phyloP scores from a whole-genome alignment of 148 eudicot genomes.

The Pharnaceum exiguum region DNA sequence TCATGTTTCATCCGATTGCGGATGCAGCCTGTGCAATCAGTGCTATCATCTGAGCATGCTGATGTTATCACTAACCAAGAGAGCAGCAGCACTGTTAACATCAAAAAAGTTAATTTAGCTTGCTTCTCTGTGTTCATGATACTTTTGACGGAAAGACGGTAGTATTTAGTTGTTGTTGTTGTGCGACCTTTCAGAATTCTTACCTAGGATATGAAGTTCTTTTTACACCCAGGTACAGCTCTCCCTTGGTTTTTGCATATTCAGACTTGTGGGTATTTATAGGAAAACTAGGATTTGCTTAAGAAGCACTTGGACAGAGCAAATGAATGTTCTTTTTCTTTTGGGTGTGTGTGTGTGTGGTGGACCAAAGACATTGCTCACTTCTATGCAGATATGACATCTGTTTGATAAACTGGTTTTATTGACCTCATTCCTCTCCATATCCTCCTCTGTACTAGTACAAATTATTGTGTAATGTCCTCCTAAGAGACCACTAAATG shows the following conservation, averaged over 20 bases:
- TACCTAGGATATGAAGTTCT: too few species aligned
- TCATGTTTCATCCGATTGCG: conserved; percentile 38
- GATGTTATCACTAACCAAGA: conserved; percentile 10
- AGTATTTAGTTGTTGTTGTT: not conserved
- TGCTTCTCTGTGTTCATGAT: not conserved
- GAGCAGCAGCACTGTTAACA: conserved; percentile 21
- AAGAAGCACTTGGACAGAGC: too few species aligned
- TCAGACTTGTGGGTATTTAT: conserved; percentile 2
- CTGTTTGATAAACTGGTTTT: not conserved
- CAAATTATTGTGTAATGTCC: too few species aligned
- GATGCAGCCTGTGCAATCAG: conserved; percentile 50
- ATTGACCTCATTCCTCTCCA: too few species aligned
- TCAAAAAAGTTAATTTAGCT: not conserved
- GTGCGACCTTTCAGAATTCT: not conserved
- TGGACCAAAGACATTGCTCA: conserved; percentile 1
- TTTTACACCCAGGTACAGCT: too few species aligned
- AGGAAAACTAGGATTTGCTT: too few species aligned
- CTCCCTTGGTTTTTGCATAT: too few species aligned
- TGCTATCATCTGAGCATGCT: conserved; percentile 42
- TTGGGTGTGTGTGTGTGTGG: not conserved
- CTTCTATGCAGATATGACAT: conserved; percentile 16
- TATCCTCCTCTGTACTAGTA: too few species aligned
- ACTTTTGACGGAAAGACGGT: not conserved
- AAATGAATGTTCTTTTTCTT: too few species aligned
- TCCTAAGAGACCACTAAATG: too few species aligned